These are phyloP conservation scores for Leishmania major DNA, from an alignment of 208 protist genomes.

Conservation along the genomic window DNA sequence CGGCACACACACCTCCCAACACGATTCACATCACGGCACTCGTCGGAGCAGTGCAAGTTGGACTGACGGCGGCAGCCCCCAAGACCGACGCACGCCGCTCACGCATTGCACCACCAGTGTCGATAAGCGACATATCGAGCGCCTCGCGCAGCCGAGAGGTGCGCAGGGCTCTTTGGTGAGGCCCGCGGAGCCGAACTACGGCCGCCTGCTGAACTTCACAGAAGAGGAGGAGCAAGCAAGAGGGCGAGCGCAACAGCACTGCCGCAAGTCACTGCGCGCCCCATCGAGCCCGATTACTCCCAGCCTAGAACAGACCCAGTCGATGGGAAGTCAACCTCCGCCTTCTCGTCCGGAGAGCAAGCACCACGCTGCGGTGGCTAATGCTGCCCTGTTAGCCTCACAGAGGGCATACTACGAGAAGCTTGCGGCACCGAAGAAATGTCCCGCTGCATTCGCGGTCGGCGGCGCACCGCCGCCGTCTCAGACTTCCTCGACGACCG, in stretches of 20 bases:
- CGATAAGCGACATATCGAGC: conserved; percentile 29
- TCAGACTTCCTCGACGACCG: not conserved
- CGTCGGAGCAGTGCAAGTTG: conserved; percentile 1
- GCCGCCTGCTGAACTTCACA: conserved; percentile 54
- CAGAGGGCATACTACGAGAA: conserved; percentile 27
- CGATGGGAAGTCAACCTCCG: not conserved
- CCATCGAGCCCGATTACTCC: too few species aligned
- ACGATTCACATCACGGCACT: not conserved
- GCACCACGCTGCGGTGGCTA: not conserved
- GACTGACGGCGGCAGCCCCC: not conserved
- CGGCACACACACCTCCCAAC: not conserved
- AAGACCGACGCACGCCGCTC: not conserved
- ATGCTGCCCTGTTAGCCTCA: not conserved
- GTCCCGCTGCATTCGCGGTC: not conserved
- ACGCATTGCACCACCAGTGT: not conserved
- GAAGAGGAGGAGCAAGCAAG: conserved; percentile 53
- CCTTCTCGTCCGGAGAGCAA: not conserved
- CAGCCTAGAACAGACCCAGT: not conserved
- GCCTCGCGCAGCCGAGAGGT: conserved; percentile 28
- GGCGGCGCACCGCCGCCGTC: not conserved
- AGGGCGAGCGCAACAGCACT: not conserved
- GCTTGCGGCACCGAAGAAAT: conserved; percentile 20
- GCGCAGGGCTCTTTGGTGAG: conserved; percentile 11
- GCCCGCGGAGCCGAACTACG: conserved; percentile 58
- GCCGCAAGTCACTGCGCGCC: not conserved